A percentile compares a stretch with the other conserved stretches of the same genome.
These are phyloP conservation scores for Theobroma cacao DNA, from an alignment of 345 rosid species.

Conservation along the genomic window DNA sequence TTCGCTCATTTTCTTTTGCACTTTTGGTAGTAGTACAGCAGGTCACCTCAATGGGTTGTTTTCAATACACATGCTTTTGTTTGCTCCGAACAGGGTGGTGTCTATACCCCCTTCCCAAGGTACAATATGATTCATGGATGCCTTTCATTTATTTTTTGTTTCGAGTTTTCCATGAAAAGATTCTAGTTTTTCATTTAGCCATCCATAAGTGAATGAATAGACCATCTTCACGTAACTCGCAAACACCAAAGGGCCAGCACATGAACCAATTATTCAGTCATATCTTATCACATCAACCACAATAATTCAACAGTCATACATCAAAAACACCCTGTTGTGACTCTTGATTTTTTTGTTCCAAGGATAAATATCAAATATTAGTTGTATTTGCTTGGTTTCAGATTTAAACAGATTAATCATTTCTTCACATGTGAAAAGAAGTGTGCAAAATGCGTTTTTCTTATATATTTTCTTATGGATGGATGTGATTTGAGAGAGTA, in stretches of 20 bases:
- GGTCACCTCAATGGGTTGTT: neutral
- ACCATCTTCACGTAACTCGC: neutral
- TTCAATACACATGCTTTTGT: neutral
- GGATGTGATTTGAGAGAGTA: neutral
- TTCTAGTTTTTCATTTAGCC: neutral
- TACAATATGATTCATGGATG: neutral
- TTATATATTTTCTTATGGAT: too few relatives aligned
- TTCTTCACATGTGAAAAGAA: neutral
- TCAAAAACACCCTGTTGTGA: neutral
- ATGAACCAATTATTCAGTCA: slow-evolving; percentile 11
- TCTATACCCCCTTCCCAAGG: neutral
- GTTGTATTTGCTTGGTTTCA: neutral
- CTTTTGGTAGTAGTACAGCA: too few relatives aligned
- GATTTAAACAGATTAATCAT: neutral
- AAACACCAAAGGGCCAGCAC: slow-evolving; percentile 14
- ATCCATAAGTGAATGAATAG: neutral
- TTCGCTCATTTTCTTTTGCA: slow-evolving; percentile 1
- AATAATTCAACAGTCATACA: slow-evolving; percentile 12
- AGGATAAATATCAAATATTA: neutral
- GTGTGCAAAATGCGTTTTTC: too few relatives aligned
- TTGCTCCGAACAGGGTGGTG: neutral
- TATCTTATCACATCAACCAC: slow-evolving; percentile 7
- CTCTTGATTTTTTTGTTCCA: neutral
- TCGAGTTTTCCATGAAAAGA: neutral
- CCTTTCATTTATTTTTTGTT: neutral